Conservation (phyloP, 768 basidiomycete genomes). For the Calvatia gigantea region DNA sequence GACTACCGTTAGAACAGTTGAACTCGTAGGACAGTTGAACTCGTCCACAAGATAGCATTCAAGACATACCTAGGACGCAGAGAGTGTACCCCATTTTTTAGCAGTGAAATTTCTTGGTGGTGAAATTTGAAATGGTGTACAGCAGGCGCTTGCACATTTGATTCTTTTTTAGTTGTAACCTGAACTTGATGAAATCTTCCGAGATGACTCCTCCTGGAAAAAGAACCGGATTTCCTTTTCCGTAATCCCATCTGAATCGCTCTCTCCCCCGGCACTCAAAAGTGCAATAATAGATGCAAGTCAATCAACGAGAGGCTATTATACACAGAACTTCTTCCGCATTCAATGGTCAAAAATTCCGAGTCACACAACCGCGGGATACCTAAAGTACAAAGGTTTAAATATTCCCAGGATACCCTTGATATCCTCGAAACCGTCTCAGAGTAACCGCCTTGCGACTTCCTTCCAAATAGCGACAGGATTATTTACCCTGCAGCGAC, state of each 20-base stretch:
- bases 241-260: no score
- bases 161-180: not conserved
- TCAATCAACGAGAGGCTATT: not conserved
- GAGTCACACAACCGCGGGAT: not conserved
- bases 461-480: constrained; percentile 54
- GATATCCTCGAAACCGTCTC: no score
- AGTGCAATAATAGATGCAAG: no score
- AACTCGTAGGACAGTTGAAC: constrained; percentile 16
- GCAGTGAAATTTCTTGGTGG: not conserved
- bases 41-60: constrained; percentile 3
- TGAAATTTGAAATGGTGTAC: not conserved
- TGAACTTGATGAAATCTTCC: not conserved
- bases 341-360: not conserved
- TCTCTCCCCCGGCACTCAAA: no score
- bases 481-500: constrained; percentile 45
- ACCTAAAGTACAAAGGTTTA: not conserved
- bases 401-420: not conserved
- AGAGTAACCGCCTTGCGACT: constrained; percentile 29
- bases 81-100: constrained; percentile 86
- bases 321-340: not conserved
- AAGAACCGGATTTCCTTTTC: not conserved
- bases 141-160: not conserved
- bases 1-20: constrained; percentile 15
- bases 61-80: constrained; percentile 69
- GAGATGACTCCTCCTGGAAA: constrained; percentile 3